These are phyloP conservation scores for Leucaena leucocephala DNA, from an alignment of 306 rosid species.

Conservation along the genomic window DNA sequence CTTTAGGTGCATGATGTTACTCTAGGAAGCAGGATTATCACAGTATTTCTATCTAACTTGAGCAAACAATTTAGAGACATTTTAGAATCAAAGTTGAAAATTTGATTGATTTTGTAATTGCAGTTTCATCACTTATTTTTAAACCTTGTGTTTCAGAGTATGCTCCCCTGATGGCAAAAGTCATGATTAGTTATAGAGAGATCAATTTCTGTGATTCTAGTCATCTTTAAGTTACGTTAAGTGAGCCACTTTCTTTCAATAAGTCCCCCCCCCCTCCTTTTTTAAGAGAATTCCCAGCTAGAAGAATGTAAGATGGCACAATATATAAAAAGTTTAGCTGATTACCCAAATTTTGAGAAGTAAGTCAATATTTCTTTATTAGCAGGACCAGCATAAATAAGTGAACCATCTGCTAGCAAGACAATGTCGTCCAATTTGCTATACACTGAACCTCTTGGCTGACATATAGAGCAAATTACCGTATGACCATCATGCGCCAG, in stretches of 20 bases:
- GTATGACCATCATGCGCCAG: conserved; percentile 95
- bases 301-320: conserved; percentile 20
- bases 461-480: conserved; percentile 92
- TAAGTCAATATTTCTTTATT: conserved; percentile 64
- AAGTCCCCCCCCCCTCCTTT: too few species aligned
- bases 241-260: too few species aligned
- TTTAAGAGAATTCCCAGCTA: too few species aligned
- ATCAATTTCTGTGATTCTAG: not conserved
- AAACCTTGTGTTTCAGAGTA: conserved; percentile 6
- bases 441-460: conserved; percentile 92
- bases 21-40: not conserved
- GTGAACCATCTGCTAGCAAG: conserved; percentile 85
- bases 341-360: conserved; percentile 86
- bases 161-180: conserved; percentile 17
- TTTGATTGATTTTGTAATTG: conserved; percentile 5
- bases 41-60: not conserved
- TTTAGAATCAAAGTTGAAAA: conserved; percentile 25
- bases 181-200: not conserved
- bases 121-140: conserved; percentile 3
- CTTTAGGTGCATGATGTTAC: not conserved
- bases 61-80: not conserved
- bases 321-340: conserved; percentile 40
- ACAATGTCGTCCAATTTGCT: conserved; percentile 82
- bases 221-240: not conserved
- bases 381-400: conserved; percentile 93